Percentiles rank a stretch among this genome's conserved stretches.
Evolutionary conservation across 305 asterid species (phyloP).

Genomic region (Plantago coronopus): DNA sequence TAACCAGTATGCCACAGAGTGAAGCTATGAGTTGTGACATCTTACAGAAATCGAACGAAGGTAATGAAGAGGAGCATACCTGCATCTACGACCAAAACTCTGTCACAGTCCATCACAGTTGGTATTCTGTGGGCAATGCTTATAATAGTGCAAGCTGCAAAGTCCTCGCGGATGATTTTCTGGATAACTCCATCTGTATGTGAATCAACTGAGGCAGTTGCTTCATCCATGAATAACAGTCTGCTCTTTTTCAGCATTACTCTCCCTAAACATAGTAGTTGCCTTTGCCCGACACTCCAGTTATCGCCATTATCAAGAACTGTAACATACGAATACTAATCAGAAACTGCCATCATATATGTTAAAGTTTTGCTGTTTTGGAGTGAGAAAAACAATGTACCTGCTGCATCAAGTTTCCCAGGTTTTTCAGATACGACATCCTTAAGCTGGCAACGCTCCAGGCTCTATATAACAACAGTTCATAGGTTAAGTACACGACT

Average conservation of each 20-base stretch:
- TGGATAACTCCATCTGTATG: conserved; percentile 89
- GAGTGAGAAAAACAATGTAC: conserved; percentile 25
- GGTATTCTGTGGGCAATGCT: conserved; percentile 99
- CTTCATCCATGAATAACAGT: conserved; percentile 90
- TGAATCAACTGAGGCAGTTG: conserved; percentile 95
- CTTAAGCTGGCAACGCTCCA: conserved; percentile 92
- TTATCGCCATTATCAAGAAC: conserved; percentile 89
- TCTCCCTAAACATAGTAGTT: conserved; percentile 86
- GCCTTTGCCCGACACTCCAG: conserved; percentile 99
- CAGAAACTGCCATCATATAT: background rate
- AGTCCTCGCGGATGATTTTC: conserved; percentile 88
- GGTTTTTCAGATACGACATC: conserved; percentile 82
- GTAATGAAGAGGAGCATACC: conserved; percentile 33
- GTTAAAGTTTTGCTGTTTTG: too few species aligned
- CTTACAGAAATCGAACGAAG: background rate
- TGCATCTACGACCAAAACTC: conserved; percentile 87
- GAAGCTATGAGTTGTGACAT: background rate
- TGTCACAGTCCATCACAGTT: conserved; percentile 91
- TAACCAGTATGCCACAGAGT: background rate
- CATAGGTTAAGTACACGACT: conserved; percentile 10
- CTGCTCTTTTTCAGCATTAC: conserved; percentile 87
- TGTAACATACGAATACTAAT: conserved; percentile 14
- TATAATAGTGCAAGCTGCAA: conserved; percentile 74
- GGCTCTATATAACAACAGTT: conserved; percentile 46
- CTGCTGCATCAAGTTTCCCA: conserved; percentile 76